Evolutionary conservation across 805 yeast genomes (phyloP).

Genomic region (Myxozyma vanderwaltii): DNA sequence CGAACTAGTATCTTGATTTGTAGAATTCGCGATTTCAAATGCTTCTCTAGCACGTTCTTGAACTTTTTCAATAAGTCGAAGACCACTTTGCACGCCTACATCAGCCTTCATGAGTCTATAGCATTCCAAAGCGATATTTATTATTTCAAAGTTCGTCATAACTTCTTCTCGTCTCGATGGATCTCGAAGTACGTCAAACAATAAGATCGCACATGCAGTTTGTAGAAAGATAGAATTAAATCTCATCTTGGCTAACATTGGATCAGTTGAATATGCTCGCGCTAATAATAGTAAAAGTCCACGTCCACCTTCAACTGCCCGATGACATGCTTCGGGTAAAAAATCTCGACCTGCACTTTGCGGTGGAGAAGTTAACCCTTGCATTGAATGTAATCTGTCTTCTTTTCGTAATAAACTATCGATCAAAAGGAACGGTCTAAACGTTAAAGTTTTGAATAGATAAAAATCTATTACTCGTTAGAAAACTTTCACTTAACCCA

Average conservation of each 20-base stretch:
- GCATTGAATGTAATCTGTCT: constrained; percentile 7
- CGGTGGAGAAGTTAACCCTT: constrained; percentile 16
- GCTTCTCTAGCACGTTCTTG: constrained; percentile 26
- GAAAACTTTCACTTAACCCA: neutral
- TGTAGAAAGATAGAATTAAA: constrained; percentile 31
- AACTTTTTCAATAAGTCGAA: constrained; percentile 28
- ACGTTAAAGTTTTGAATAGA: constrained; percentile 30
- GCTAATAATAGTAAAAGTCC: constrained; percentile 23
- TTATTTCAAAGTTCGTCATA: constrained; percentile 31
- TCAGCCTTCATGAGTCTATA: constrained; percentile 27
- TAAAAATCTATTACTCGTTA: constrained; percentile 27
- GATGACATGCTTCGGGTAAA: constrained; percentile 33
- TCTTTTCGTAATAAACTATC: constrained; percentile 23
- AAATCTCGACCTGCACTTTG: constrained; percentile 12
- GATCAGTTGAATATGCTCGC: constrained; percentile 30
- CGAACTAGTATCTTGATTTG: neutral
- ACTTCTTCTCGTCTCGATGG: constrained; percentile 25
- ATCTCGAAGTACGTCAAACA: constrained; percentile 29
- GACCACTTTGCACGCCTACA: constrained; percentile 23
- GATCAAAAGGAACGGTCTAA: constrained; percentile 29
- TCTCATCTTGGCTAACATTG: constrained; percentile 29
- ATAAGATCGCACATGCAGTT: constrained; percentile 30
- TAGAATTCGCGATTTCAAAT: constrained; percentile 20
- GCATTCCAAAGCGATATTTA: constrained; percentile 31
- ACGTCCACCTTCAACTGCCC: constrained; percentile 32